Percentiles rank a stretch among this genome's conserved stretches.
Conservation (phyloP, 2,329 filamentous ascomycete genomes). For the Colletotrichum lini region DNA sequence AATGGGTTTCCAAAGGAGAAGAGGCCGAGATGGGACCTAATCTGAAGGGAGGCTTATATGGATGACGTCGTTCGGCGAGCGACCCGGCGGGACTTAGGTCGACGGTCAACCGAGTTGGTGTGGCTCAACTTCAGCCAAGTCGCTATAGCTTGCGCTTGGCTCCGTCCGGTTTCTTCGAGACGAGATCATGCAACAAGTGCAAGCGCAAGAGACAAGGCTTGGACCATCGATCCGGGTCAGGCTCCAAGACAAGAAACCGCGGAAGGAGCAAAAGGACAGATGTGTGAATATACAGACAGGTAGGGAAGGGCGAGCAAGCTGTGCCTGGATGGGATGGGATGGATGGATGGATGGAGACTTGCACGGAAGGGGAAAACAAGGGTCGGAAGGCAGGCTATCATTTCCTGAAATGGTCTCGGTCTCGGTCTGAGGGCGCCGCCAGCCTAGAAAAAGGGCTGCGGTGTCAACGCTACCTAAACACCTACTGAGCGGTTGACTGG, state of each 20-base stretch:
- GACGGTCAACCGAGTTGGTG: background rate
- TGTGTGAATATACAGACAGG: constrained; percentile 4
- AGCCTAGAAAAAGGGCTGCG: background rate
- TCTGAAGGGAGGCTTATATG: background rate
- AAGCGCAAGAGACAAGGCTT: background rate
- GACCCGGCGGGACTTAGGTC: background rate
- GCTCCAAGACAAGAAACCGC: constrained; percentile 1
- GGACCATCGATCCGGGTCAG: background rate
- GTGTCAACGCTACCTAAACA: too few relatives aligned
- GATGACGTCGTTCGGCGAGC: constrained; percentile 4
- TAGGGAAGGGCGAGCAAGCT: background rate
- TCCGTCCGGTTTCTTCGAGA: constrained; percentile 7
- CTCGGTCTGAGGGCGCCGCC: background rate
- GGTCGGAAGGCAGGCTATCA: background rate
- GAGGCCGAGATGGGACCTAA: background rate
- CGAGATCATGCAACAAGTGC: background rate
- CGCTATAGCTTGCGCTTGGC: constrained; percentile 24
- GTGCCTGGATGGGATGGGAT: constrained; percentile 14
- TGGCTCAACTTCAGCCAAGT: constrained; percentile 9
- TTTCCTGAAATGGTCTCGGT: constrained; percentile 18
- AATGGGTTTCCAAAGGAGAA: background rate
- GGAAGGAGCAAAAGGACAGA: constrained; percentile 14
- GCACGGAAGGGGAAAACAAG: background rate
- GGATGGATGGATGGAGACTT: constrained; percentile 3
- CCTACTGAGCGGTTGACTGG: background rate